phyloP scores from a whole-genome alignment of 164 flowering plant genomes.

The Sedum album region DNA sequence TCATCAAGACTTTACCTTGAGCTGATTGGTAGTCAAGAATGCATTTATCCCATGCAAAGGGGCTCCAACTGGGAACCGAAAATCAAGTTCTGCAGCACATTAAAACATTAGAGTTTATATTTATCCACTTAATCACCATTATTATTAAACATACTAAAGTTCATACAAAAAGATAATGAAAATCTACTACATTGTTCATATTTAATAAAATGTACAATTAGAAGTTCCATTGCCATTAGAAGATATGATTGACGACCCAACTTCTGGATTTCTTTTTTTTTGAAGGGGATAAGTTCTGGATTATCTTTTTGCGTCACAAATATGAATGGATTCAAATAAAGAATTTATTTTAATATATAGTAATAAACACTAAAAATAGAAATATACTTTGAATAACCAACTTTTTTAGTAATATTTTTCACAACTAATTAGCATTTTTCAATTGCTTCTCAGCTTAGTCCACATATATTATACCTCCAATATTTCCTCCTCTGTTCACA shows the following conservation, averaged over 20 bases:
- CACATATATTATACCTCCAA: conserved; percentile 57
- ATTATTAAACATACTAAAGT: neutral
- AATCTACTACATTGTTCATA: neutral
- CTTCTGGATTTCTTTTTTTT: too few species aligned
- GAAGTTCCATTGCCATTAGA: neutral
- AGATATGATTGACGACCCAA: neutral
- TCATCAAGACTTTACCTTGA: conserved; percentile 39
- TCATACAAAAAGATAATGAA: neutral
- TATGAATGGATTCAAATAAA: neutral
- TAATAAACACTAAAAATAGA: neutral
- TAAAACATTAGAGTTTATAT: neutral
- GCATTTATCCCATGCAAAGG: conserved; percentile 91
- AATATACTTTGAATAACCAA: neutral
- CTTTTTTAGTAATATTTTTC: neutral
- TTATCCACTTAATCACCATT: neutral
- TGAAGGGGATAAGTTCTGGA: too few species aligned
- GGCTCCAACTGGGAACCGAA: conserved; percentile 87
- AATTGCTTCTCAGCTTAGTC: neutral
- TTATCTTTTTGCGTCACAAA: neutral
- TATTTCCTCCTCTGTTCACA: conserved; percentile 76
- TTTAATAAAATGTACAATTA: neutral
- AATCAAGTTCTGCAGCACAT: conserved; percentile 83
- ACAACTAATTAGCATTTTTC: neutral
- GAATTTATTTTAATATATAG: too few species aligned
- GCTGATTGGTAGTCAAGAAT: conserved; percentile 86